These are phyloP conservation scores for Elsinoe necatrix DNA, from an alignment of 2,329 filamentous ascomycete species.

Conservation along the genomic window DNA sequence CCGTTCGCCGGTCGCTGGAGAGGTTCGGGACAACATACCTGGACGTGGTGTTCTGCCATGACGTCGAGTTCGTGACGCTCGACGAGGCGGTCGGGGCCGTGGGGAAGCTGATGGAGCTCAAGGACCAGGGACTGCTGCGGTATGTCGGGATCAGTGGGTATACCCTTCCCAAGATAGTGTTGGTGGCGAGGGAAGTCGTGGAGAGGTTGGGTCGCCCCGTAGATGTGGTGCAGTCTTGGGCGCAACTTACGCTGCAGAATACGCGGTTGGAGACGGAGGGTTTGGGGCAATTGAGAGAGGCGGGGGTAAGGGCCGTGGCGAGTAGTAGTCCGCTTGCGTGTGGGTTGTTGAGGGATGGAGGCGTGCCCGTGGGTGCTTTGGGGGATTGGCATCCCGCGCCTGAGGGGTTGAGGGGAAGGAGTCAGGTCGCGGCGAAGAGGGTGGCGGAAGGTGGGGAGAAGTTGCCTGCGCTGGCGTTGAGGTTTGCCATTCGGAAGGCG, in stretches of 20 bases:
- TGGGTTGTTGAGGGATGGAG: conserved; percentile 15
- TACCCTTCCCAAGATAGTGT: conserved; percentile 60
- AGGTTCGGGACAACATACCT: conserved; percentile 56
- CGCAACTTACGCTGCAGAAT: conserved; percentile 18
- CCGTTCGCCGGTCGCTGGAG: conserved; percentile 52
- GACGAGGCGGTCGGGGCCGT: conserved; percentile 47
- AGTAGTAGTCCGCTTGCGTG: conserved; percentile 16
- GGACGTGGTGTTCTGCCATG: conserved; percentile 68
- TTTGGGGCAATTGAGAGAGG: conserved; percentile 2
- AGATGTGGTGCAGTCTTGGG: conserved; percentile 52
- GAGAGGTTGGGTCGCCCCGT: conserved; percentile 68
- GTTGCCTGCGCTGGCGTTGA: conserved; percentile 14
- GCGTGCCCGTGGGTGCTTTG: conserved; percentile 16
- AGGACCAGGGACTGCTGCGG: conserved; percentile 55
- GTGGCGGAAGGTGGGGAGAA: background rate
- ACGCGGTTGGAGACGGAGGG: conserved; percentile 14
- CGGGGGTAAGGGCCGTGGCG: conserved; percentile 14
- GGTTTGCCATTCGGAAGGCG: conserved; percentile 13
- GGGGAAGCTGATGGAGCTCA: conserved; percentile 61
- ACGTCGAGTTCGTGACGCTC: conserved; percentile 62
- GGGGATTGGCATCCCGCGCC: conserved; percentile 19
- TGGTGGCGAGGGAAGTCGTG: conserved; percentile 60
- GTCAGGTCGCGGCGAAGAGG: conserved; percentile 2
- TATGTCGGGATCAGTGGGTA: conserved; percentile 87
- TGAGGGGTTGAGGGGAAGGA: conserved; percentile 1